Evolutionary conservation across 225 moss, liverwort and hornwort species (phyloP), one percentile per base, ranked within the genome.

Genomic region (Physcomitrium patens): DNA sequence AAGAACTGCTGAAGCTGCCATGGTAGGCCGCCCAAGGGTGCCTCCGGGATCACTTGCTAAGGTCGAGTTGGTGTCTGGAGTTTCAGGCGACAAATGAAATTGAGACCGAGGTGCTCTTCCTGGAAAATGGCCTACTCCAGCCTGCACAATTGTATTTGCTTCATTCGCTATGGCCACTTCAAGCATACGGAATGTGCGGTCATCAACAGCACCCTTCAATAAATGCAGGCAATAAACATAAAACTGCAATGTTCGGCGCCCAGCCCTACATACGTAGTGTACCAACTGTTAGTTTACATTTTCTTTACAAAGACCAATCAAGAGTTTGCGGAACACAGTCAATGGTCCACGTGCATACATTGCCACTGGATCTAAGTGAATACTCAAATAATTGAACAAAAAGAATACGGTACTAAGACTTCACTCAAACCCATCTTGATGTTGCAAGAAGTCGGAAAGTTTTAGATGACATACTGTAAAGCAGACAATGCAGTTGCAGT

Each of bases 111-210:
- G 86, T 65, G 79, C 80, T 67, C 97, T 81, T 69, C 90, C 92
- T 45, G 89, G 74, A 46, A 89, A 76, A 69, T 94, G 93, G 51
- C 86, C 91, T 77, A 97, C 79, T 45, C 90, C 91, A 83, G 60
- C 83, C 64, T 85, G 72, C 51, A 99, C 87, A 49, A 84, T 61
- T 31, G 83, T 76, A 44, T 68, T 87, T 49, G 99, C 89, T 80
- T 99, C 99, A 66, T 81, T 85, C 60, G 86, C 99, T 69, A 99
- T 74, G 55, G 91, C 91, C 67, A 99, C 95, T 86, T 99, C 99
- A 77, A 99, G 80, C 83, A 92, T 90, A 57, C 99, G 92, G 65
- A 86, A 85, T 81, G 95, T 95, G 19, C 93, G 90, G 51, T 95
- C 99, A 61, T 91, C 95, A 60, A 99, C 80, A 42, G 86, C 85